Conservation (phyloP, 805 yeast genomes). For the Pichia kluyveri region DNA sequence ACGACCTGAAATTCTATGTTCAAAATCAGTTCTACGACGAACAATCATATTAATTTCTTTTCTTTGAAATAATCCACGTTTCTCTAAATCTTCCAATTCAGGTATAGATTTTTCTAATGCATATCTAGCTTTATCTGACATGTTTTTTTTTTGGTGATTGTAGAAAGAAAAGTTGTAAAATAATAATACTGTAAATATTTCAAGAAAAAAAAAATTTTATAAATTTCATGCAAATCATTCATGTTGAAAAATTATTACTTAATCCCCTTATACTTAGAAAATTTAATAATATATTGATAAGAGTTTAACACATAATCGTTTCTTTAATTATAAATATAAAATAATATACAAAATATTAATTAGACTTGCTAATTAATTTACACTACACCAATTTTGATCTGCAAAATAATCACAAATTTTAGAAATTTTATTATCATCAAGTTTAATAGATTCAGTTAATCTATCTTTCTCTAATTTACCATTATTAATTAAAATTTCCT, state of each 20-base stretch:
- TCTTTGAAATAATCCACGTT: slow-evolving; percentile 72
- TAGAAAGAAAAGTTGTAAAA: background rate
- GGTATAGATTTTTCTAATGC: slow-evolving; percentile 69
- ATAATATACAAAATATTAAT: background rate
- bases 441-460: slow-evolving; percentile 62
- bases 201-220: background rate
- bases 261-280: no score
- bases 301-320: no score
- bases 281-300: no score
- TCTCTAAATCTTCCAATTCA: slow-evolving; percentile 80
- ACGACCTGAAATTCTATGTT: slow-evolving; percentile 78
- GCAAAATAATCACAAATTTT: slow-evolving; percentile 89
- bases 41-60: slow-evolving; percentile 76
- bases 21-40: slow-evolving; percentile 93
- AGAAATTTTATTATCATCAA: slow-evolving; percentile 81
- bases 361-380: background rate
- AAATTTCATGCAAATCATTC: no score
- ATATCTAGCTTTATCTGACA: slow-evolving; percentile 39
- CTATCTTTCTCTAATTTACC: slow-evolving; percentile 76
- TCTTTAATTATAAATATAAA: no score
- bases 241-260: no score
- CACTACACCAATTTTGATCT: slow-evolving; percentile 70
- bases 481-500: slow-evolving; percentile 78
- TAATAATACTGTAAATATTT: background rate
- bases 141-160: background rate